phyloP scores from a whole-genome alignment of 2,329 filamentous ascomycete genomes.

The Penicillium freii region DNA sequence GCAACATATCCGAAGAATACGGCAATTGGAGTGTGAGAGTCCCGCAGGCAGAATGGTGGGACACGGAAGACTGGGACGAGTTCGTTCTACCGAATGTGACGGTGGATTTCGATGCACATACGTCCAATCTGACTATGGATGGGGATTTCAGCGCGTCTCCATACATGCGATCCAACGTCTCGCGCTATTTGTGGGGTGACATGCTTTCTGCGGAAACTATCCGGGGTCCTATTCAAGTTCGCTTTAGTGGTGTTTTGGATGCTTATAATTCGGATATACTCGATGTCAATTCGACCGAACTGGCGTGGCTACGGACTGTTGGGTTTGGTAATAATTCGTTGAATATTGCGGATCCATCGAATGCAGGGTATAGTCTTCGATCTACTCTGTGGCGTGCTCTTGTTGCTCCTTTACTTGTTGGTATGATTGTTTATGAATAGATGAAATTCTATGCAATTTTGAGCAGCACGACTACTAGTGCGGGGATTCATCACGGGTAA shows the following conservation, averaged over 20 bases:
- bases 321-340: conserved; percentile 18
- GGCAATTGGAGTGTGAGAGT: not conserved
- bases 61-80: not conserved
- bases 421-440: too few relatives aligned
- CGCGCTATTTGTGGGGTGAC: too few relatives aligned
- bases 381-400: not conserved
- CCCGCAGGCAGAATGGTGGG: not conserved
- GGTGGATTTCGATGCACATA: not conserved
- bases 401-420: not conserved
- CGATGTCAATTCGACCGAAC: conserved; percentile 5
- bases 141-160: not conserved
- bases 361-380: not conserved
- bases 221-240: not conserved
- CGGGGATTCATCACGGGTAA: not conserved
- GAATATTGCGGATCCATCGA: conserved; percentile 5
- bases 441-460: not conserved
- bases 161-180: not conserved
- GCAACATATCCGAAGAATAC: not conserved
- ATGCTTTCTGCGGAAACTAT: not conserved
- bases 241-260: conserved; percentile 13
- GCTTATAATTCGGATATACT: conserved; percentile 19
- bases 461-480: not conserved
- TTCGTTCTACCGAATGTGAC: not conserved
- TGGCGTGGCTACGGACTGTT: conserved; percentile 15
- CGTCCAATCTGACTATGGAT: conserved; percentile 1